Conservation (phyloP, 1,284 basidiomycete species). For the Vanrija sp. region DNA sequence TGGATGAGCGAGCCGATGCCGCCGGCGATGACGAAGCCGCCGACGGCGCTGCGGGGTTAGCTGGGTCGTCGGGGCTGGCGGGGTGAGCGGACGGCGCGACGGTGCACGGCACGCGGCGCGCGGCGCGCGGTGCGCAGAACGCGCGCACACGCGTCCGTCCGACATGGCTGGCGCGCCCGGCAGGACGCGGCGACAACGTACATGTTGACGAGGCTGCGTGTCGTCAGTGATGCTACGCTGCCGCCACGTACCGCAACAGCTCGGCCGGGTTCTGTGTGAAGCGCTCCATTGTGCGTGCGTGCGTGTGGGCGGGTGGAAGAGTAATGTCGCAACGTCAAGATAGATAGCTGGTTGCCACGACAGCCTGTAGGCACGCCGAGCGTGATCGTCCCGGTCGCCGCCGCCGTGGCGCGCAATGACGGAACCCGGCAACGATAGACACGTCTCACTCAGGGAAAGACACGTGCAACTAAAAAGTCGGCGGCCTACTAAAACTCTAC, state of each 20-base stretch:
- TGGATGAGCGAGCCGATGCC: conserved; percentile 45
- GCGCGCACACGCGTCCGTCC: background rate
- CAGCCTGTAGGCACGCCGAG: too few relatives aligned
- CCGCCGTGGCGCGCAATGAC: background rate
- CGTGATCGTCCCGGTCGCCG: too few relatives aligned
- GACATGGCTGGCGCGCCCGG: too few relatives aligned
- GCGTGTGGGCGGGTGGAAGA: background rate
- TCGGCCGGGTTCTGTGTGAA: conserved; percentile 47
- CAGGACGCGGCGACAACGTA: too few relatives aligned
- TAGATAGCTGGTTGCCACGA: too few relatives aligned
- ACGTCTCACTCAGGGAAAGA: too few relatives aligned
- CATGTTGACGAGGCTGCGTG: conserved; percentile 47
- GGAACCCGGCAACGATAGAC: background rate
- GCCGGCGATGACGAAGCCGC: conserved; percentile 44
- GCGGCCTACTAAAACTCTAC: too few relatives aligned
- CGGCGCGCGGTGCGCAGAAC: background rate
- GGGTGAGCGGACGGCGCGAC: too few relatives aligned
- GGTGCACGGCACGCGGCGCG: background rate
- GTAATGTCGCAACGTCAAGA: background rate
- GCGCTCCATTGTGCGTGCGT: conserved; percentile 33
- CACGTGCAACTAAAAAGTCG: too few relatives aligned
- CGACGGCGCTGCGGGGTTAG: conserved; percentile 34
- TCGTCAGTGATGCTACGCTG: background rate
- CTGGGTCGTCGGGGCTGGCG: too few relatives aligned
- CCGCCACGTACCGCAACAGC: conserved; percentile 37